Evolutionary conservation across 305 asterid genomes (phyloP).

Genomic region (Fraxinus albicans): DNA sequence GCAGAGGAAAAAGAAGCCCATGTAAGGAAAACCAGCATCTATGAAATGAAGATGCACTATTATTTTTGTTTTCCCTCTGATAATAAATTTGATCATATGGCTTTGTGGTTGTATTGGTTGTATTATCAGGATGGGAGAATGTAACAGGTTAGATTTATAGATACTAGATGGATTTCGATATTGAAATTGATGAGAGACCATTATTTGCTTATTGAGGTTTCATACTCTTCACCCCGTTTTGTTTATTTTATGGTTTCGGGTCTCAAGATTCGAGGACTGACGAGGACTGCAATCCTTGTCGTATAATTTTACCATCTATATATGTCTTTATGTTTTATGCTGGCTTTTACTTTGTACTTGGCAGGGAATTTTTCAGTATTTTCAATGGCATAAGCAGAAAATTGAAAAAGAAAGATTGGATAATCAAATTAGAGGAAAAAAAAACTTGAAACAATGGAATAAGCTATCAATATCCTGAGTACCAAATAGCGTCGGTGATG

Average conservation of each 20-base stretch:
- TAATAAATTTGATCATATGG: conserved; percentile 18
- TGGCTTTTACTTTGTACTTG: neutral
- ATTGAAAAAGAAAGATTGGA: neutral
- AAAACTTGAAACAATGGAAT: neutral
- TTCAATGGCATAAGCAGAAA: no score
- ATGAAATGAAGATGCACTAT: conserved; percentile 14
- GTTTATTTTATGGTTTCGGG: neutral
- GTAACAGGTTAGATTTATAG: conserved; percentile 18
- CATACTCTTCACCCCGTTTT: neutral
- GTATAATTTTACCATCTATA: neutral
- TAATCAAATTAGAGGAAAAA: neutral
- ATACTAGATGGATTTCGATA: conserved; percentile 18
- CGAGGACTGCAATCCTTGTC: neutral
- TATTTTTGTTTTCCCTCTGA: conserved; percentile 16
- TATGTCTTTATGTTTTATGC: neutral
- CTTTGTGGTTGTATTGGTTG: conserved; percentile 6
- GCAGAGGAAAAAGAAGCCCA: conserved; percentile 72
- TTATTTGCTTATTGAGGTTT: neutral
- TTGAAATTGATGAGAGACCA: neutral
- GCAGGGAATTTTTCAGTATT: neutral
- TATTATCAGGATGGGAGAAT: conserved; percentile 28
- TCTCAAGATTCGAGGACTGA: neutral
- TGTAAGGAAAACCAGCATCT: conserved; percentile 27
- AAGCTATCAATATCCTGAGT: neutral
- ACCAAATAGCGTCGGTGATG: neutral